Base-by-base conservation (phyloP, 1,139 yeast species). In the Blastobotrys ciferrii region DNA sequence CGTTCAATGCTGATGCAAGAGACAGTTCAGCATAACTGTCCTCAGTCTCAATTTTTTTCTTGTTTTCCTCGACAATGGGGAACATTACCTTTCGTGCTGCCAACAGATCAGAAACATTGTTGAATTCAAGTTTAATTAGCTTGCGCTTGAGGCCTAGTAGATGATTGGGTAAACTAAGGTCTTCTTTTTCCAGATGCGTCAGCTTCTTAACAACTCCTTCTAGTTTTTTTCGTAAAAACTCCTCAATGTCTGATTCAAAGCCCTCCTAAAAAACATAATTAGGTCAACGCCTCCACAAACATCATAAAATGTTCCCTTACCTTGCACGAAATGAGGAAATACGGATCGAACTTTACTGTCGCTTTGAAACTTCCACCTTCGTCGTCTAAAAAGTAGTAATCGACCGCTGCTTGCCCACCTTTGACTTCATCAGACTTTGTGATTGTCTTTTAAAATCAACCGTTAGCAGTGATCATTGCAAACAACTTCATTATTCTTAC, bases 291-390 rank as follows among this genome's bases (percentile, higher is more conserved):
- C 20, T 18, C 11, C 17, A n/a, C n/a, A n/a, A n/a, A n/a, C n/a
- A n/a, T n/a, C n/a, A n/a, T n/a, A n/a, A n/a, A n/a, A 28, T 28
- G 28, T 18, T 23, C 7, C 45, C 62, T 32, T 2, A 79, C 78
- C 31, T 78, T 72, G 54, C 89, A 81, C 6, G 81, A 76, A n/a
- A 94, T 70, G 48, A 84, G 78, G 63, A 94, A 87, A 65, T 94
- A 94, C 0, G 99, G 98, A 61, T 88, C 92, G 63, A 79, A 87
- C 53, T 79, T 84, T 15, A 87, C 68, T 0, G 96, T 85, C 2
- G 91, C 83, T 64, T 91, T 92, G 72, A 94, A 94, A 33, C 87
- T 81, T 2, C 98, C 98, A 40, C 99, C 99, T 68, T 91, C 97
- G 61, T 88, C 96, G 64, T 92, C 98, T n/a, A 94, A 70, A 58